phyloP scores from a whole-genome alignment of 2,329 filamentous ascomycete species.

The Calonectria crousiana region DNA sequence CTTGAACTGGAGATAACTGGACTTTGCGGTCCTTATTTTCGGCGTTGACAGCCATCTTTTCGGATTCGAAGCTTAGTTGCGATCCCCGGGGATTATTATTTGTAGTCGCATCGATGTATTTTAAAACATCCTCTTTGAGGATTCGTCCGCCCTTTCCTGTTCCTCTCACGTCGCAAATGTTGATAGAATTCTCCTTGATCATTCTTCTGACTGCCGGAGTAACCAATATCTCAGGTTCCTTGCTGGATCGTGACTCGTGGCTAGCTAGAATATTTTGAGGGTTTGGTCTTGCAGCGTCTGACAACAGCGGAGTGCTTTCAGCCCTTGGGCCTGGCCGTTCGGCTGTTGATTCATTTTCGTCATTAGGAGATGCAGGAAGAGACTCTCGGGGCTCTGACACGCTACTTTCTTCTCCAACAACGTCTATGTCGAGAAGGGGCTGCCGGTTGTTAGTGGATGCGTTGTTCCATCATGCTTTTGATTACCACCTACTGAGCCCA shows the following conservation, averaged over 20 bases:
- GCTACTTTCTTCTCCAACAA: not conserved
- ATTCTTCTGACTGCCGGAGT: slow-evolving; percentile 17
- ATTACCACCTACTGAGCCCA: not conserved
- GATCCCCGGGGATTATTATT: not conserved
- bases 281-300: not conserved
- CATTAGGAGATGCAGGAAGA: not conserved
- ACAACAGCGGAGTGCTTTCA: not conserved
- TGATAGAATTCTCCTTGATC: slow-evolving; percentile 6
- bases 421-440: not conserved
- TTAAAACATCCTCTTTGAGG: slow-evolving; percentile 24
- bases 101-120: not conserved
- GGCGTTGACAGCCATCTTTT: not conserved
- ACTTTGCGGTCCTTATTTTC: not conserved
- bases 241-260: not conserved
- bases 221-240: not conserved
- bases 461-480: not conserved
- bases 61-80: not conserved
- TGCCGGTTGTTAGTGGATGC: not conserved
- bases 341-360: not conserved
- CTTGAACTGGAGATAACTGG: slow-evolving; percentile 5
- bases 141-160: slow-evolving; percentile 20
- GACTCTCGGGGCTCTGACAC: not conserved
- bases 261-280: not conserved
- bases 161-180: not conserved
- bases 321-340: not conserved